These are phyloP conservation scores for Manihot esculenta DNA, from an alignment of 441 rosid species.

Conservation along the genomic window DNA sequence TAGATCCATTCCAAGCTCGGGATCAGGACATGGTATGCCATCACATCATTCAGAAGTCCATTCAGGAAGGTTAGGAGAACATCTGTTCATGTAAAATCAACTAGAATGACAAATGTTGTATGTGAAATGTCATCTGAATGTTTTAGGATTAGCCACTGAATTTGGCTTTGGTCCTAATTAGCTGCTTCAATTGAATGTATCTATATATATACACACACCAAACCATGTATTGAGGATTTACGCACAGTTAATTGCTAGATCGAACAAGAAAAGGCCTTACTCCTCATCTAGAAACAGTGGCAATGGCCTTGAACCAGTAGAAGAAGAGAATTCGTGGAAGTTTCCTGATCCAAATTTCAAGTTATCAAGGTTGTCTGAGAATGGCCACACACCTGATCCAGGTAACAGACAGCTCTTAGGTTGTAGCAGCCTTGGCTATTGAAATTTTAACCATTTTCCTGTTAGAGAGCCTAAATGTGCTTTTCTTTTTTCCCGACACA, in stretches of 20 bases:
- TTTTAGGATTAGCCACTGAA: not conserved
- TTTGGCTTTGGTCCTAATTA: not conserved
- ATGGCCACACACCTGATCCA: slow-evolving; percentile 45
- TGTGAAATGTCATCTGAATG: not conserved
- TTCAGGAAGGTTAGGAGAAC: slow-evolving; percentile 53
- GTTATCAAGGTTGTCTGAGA: slow-evolving; percentile 52
- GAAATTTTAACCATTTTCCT: slow-evolving; percentile 21
- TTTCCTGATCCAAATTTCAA: slow-evolving; percentile 46
- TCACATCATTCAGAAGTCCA: slow-evolving; percentile 40
- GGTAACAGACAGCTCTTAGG: slow-evolving; percentile 38
- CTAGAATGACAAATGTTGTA: not conserved
- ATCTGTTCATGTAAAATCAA: not conserved
- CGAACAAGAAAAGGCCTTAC: slow-evolving; percentile 47
- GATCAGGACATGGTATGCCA: slow-evolving; percentile 49
- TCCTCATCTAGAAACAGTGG: slow-evolving; percentile 61
- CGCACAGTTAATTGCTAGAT: slow-evolving; percentile 33
- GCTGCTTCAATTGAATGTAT: not conserved
- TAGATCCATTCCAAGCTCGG: slow-evolving; percentile 70
- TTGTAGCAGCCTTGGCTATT: slow-evolving; percentile 16
- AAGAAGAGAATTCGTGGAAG: slow-evolving; percentile 54
- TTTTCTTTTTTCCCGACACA: slow-evolving; percentile 36
- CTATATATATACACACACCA: not conserved
- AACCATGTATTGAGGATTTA: slow-evolving; percentile 13
- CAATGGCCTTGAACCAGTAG: slow-evolving; percentile 65
- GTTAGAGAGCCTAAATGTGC: not conserved